A percentile compares a stretch with the other conserved stretches of the same genome.
Evolutionary conservation across 1,139 yeast species (phyloP).

Genomic region (Pichia inconspicua): DNA sequence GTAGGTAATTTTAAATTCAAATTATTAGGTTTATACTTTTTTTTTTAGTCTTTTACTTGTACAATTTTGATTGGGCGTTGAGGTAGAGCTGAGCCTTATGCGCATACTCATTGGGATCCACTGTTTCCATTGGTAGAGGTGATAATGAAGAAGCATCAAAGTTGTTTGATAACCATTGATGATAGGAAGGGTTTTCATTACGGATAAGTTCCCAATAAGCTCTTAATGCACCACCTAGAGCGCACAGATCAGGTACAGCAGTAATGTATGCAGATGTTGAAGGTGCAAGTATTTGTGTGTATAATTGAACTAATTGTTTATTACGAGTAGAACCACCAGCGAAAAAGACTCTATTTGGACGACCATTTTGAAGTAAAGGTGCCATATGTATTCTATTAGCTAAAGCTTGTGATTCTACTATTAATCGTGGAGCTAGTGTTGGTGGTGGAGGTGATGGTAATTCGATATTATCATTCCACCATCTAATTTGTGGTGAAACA

Average conservation of each 20-base stretch:
- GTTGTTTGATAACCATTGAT: conserved; percentile 35
- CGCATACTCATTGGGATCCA: conserved; percentile 16
- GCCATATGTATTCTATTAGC: conserved; percentile 76
- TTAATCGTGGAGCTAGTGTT: conserved; percentile 66
- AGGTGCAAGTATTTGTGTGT: conserved; percentile 65
- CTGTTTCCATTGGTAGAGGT: background rate
- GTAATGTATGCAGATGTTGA: conserved; percentile 58
- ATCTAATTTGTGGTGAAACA: conserved; percentile 26
- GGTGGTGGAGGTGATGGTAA: conserved; percentile 21
- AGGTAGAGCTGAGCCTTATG: background rate
- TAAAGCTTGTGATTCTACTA: conserved; percentile 80
- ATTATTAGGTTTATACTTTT: background rate
- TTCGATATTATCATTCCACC: conserved; percentile 26
- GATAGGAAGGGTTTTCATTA: conserved; percentile 25
- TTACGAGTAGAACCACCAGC: conserved; percentile 89
- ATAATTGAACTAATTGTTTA: conserved; percentile 53
- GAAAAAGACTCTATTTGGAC: conserved; percentile 67
- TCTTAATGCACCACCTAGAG: conserved; percentile 87
- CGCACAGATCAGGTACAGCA: conserved; percentile 86
- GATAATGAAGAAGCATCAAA: conserved; percentile 25
- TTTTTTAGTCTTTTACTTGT: background rate
- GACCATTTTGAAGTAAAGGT: conserved; percentile 44
- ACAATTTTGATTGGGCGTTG: background rate
- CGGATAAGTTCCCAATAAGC: conserved; percentile 42
- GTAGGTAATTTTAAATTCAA: background rate